Evolutionary conservation across 2,329 filamentous ascomycete genomes (phyloP).

Genomic region (Cercospora canescens): DNA sequence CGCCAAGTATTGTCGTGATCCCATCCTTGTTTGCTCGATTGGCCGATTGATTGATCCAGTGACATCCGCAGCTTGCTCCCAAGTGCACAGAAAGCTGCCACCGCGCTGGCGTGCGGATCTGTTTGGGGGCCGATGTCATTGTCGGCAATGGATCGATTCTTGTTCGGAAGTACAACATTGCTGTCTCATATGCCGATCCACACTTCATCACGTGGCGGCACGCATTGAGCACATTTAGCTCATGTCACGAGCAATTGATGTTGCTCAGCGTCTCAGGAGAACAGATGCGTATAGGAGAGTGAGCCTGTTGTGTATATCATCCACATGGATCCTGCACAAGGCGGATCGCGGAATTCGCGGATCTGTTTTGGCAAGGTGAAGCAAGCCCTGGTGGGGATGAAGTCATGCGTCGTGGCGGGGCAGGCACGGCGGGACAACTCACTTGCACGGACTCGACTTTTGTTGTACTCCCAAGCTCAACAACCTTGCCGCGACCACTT

Average conservation of each 20-base stretch:
- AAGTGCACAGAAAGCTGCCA: neutral
- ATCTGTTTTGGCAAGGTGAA: neutral
- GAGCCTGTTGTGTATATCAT: neutral
- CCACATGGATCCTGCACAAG: neutral
- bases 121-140: neutral
- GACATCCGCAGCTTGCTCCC: neutral
- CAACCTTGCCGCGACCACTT: neutral
- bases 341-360: neutral
- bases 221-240: neutral
- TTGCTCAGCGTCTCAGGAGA: neutral
- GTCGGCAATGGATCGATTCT: constrained; percentile 9
- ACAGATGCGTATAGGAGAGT: neutral
- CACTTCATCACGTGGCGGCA: neutral
- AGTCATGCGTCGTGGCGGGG: constrained; percentile 4
- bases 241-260: neutral
- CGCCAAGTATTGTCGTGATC: neutral
- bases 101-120: neutral
- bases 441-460: constrained; percentile 1
- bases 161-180: neutral
- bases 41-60: neutral
- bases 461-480: constrained; percentile 4
- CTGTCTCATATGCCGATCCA: constrained; percentile 1
- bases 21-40: neutral
- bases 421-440: neutral
- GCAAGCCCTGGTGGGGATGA: neutral